Evolutionary conservation across 1,139 yeast genomes (phyloP), one percentile per base, ranked within the genome.

Genomic region (Suhomyces choctaworum): DNA sequence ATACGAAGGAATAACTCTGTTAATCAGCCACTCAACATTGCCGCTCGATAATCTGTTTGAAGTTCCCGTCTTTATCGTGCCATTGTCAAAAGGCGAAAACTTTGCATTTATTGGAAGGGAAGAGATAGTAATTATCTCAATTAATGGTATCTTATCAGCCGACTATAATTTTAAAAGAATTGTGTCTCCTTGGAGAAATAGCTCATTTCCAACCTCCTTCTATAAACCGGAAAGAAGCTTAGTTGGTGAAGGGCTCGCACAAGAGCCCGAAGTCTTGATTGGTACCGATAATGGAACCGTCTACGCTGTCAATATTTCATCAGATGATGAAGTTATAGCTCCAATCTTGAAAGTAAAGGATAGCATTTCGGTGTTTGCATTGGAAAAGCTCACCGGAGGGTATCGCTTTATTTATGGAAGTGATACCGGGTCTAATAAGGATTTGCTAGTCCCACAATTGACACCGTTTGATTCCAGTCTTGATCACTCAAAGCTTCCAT

Each of bases 71-170:
- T 64, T 69, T 34, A 52, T 68, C 1, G 48, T 65, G 0, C 68
- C 78, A 0, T 52, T 73, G 29, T 56, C 55, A 32, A 26, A 34
- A n/a, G 27, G 27, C 15, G 24, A 24, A 8, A 54, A 64, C 13
- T 70, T 67, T 39, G 47, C 70, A 17, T 64, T 66, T 44, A 66
- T 70, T 2, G 47, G 53, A 5, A 51, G 54, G 4, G 43, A 52
- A 4, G 59, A 54, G 23, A 35, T 69, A 4, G 48, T 56, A 4
- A 37, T 51, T 4, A 50, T 74, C 4, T 56, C 73, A 6, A 56
- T 70, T 8, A 73, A 70, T 49, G 66, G 69, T 34, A 67, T 74
- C 4, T 49, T 69, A n/a, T 70, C 78, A 2, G 79, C 73, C 1
- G 70, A 69, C 31, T 66, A 66, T 40, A 51, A 58, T 27, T 73